These are phyloP conservation scores for Aegilops umbellulata DNA, from an alignment of 176 grass and related monocot species.

Conservation along the genomic window DNA sequence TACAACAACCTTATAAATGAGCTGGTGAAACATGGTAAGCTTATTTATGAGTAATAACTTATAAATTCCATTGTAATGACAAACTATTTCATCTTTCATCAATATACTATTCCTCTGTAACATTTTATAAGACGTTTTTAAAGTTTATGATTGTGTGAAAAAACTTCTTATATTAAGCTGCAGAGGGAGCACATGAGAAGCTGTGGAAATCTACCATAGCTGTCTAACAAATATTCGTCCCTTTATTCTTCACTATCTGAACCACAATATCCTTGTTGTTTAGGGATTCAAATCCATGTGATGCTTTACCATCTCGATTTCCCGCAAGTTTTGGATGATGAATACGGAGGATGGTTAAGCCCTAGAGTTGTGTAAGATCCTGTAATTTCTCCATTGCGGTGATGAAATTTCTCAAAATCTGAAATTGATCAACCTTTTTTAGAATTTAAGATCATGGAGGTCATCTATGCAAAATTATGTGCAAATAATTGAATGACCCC, in stretches of 20 bases:
- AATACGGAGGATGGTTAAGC: slow-evolving; percentile 47
- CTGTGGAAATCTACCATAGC: too few species aligned
- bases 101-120: too few species aligned
- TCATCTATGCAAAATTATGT: not conserved
- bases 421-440: not conserved
- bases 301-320: slow-evolving; percentile 68
- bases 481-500: not conserved
- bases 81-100: not conserved
- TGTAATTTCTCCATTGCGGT: not conserved
- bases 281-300: slow-evolving; percentile 61
- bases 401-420: not conserved
- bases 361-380: slow-evolving; percentile 45
- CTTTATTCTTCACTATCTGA: not conserved
- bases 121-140: too few species aligned
- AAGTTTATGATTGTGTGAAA: too few species aligned
- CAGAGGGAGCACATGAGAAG: too few species aligned
- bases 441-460: not conserved
- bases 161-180: too few species aligned
- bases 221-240: not conserved
- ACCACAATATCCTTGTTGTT: not conserved
- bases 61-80: not conserved
- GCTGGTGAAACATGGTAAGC: slow-evolving; percentile 47
- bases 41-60: not conserved
- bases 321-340: slow-evolving; percentile 65
- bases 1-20: slow-evolving; percentile 71